Evolutionary conservation across 768 basidiomycete species (phyloP).

Genomic region (Collybia sp.): DNA sequence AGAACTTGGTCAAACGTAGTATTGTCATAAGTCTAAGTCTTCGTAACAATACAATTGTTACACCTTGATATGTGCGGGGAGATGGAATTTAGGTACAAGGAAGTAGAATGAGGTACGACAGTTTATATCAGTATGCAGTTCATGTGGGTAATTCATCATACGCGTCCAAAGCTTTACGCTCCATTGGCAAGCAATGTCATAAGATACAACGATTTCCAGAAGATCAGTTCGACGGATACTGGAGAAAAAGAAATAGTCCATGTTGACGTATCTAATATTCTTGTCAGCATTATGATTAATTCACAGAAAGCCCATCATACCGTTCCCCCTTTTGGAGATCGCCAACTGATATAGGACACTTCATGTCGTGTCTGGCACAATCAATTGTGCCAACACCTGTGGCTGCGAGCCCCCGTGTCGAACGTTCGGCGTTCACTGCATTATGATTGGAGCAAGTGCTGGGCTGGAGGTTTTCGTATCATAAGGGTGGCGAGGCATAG

Average conservation of each 20-base stretch:
- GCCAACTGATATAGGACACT: constrained; percentile 16
- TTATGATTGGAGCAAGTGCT: constrained; percentile 19
- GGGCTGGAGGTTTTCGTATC: constrained; percentile 9
- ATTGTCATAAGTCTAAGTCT: too few species aligned
- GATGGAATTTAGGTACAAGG: constrained; percentile 24
- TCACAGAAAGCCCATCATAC: not conserved
- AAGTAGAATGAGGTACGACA: constrained; percentile 8
- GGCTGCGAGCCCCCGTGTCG: constrained; percentile 16
- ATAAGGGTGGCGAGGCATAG: not conserved
- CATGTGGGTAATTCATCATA: constrained; percentile 8
- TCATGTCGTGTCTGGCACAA: constrained; percentile 18
- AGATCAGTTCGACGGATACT: constrained; percentile 7
- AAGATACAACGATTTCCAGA: constrained; percentile 16
- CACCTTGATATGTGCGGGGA: constrained; percentile 20
- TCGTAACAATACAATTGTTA: too few species aligned
- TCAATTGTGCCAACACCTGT: constrained; percentile 17
- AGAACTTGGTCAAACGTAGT: too few species aligned
- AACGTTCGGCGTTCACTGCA: constrained; percentile 13
- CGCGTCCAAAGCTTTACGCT: constrained; percentile 12
- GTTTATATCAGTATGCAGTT: constrained; percentile 5
- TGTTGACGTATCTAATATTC: constrained; percentile 25
- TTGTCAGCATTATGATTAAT: not conserved
- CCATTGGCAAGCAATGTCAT: constrained; percentile 31
- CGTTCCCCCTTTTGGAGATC: constrained; percentile 25
- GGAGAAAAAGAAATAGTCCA: constrained; percentile 27